Evolutionary conservation across 1,139 yeast species (phyloP).

Genomic region (Meyerozyma sp.): DNA sequence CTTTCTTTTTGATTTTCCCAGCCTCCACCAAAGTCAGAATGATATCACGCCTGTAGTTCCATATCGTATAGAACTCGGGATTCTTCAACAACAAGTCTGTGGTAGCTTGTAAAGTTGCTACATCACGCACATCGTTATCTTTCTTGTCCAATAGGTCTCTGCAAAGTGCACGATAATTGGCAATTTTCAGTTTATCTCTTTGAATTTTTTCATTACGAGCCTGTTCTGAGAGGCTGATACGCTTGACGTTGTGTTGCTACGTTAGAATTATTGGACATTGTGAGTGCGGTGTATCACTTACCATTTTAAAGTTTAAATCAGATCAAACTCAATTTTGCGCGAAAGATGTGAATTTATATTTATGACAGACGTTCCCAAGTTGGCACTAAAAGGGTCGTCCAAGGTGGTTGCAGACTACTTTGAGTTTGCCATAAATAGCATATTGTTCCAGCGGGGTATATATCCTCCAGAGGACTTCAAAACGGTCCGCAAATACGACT

Average conservation of each 20-base stretch:
- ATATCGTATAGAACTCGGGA: constrained; percentile 84
- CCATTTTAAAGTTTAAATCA: background rate
- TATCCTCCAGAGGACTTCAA: constrained; percentile 87
- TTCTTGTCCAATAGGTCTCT: constrained; percentile 36
- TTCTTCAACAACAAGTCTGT: constrained; percentile 56
- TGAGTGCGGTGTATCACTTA: background rate
- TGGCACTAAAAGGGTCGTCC: constrained; percentile 74
- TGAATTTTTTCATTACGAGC: constrained; percentile 49
- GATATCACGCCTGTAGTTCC: constrained; percentile 84
- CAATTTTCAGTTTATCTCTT: constrained; percentile 51
- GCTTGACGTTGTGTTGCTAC: constrained; percentile 66
- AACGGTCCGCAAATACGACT: constrained; percentile 73
- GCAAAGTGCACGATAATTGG: constrained; percentile 45
- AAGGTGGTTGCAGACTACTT: constrained; percentile 79
- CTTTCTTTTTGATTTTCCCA: constrained; percentile 16
- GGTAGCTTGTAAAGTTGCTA: constrained; percentile 40
- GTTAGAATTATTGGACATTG: background rate
- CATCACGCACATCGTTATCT: constrained; percentile 23
- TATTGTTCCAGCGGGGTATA: constrained; percentile 84
- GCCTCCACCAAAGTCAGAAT: constrained; percentile 30
- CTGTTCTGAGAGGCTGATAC: constrained; percentile 54
- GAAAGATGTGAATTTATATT: background rate
- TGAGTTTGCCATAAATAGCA: constrained; percentile 72
- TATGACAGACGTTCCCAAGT: constrained; percentile 29
- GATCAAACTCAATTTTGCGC: background rate